Evolutionary conservation across 208 protist species (phyloP).

Genomic region (Leptomonas pyrrhocoris): DNA sequence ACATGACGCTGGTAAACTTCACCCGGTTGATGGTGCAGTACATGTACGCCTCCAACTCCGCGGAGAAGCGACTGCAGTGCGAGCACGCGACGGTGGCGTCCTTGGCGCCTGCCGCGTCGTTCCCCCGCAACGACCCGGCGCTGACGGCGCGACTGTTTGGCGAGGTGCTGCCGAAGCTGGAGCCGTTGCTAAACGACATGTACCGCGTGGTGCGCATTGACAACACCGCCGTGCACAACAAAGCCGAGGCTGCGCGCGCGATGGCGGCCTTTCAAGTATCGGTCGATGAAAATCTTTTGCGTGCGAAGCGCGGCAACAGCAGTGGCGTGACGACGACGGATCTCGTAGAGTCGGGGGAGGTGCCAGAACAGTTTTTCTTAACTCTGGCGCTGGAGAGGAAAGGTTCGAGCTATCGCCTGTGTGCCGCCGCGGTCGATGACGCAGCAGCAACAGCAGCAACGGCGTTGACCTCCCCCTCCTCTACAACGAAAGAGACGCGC

Average conservation of each 20-base stretch:
- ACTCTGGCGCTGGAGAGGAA: slow-evolving; percentile 33
- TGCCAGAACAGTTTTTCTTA: slow-evolving; percentile 7
- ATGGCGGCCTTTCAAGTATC: slow-evolving; percentile 34
- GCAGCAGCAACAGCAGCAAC: not conserved
- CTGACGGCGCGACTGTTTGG: slow-evolving; percentile 15
- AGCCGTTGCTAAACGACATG: slow-evolving; percentile 32
- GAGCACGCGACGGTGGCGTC: slow-evolving; percentile 18
- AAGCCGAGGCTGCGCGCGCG: slow-evolving; percentile 26
- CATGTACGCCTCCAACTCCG: slow-evolving; percentile 16
- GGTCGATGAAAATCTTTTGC: slow-evolving; percentile 6
- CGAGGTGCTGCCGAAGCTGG: slow-evolving; percentile 24
- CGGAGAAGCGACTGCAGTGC: not conserved
- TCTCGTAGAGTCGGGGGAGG: not conserved
- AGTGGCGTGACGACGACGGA: not conserved
- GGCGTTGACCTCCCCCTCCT: too few relatives aligned
- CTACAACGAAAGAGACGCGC: not conserved
- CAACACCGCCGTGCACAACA: slow-evolving; percentile 32
- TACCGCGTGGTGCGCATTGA: slow-evolving; percentile 46
- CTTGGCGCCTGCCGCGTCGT: slow-evolving; percentile 22
- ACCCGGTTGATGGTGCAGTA: slow-evolving; percentile 33
- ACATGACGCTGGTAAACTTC: slow-evolving; percentile 57
- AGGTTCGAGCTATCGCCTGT: slow-evolving; percentile 29
- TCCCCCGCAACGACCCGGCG: slow-evolving; percentile 18
- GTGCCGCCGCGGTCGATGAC: not conserved
- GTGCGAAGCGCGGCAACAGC: not conserved